phyloP scores from a whole-genome alignment of 169 alveolate genomes.

The Plasmodium cynomolgi region DNA sequence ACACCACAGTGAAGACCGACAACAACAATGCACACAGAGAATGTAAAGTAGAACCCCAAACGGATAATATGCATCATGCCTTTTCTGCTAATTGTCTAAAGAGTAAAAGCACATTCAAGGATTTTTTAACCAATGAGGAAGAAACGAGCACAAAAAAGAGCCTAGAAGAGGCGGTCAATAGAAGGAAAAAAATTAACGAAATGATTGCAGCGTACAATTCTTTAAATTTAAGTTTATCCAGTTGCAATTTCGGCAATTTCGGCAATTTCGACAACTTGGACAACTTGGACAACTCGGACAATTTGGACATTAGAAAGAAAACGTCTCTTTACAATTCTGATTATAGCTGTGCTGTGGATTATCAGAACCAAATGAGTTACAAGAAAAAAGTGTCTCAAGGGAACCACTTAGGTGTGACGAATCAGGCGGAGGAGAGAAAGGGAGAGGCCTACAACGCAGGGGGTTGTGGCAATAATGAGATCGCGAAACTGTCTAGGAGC shows the following conservation, averaged over 20 bases:
- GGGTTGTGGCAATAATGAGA: background rate
- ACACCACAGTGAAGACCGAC: background rate
- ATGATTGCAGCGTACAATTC: conserved; percentile 60
- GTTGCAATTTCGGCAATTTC: conserved; percentile 22
- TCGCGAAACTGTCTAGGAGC: background rate
- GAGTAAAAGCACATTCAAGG: conserved; percentile 1
- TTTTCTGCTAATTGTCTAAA: background rate
- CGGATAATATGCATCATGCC: background rate
- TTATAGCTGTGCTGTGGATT: background rate
- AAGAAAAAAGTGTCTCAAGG: background rate
- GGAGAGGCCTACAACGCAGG: background rate
- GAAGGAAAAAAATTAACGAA: conserved; percentile 63
- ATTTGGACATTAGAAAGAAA: conserved; percentile 27
- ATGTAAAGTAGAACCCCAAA: background rate
- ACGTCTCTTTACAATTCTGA: conserved; percentile 25
- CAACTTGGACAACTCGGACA: background rate
- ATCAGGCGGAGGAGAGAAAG: background rate
- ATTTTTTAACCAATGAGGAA: conserved; percentile 25
- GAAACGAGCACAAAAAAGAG: conserved; percentile 36
- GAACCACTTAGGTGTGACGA: conserved; percentile 4
- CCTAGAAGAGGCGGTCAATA: conserved; percentile 70
- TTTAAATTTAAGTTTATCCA: conserved; percentile 60
- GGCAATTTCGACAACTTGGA: no score
- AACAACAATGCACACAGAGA: conserved; percentile 9
- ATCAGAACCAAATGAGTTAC: background rate